These are phyloP conservation scores for Cladosporium velox DNA, from an alignment of 2,329 filamentous ascomycete species.

Conservation along the genomic window DNA sequence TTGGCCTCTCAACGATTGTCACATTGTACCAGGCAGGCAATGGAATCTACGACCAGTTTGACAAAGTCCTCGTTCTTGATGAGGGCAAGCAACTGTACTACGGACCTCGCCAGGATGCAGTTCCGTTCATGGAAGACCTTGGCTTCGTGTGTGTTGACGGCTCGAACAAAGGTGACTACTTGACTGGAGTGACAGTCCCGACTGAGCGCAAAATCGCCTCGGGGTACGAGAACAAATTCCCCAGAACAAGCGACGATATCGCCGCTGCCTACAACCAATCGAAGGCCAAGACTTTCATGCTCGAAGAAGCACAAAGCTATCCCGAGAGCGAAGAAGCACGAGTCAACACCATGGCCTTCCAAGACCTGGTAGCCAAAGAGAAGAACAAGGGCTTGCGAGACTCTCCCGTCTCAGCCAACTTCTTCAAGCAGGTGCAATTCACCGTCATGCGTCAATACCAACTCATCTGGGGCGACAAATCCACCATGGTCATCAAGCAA, in stretches of 20 bases:
- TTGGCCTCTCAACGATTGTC: constrained; percentile 62
- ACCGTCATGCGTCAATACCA: constrained; percentile 64
- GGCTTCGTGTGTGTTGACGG: constrained; percentile 65
- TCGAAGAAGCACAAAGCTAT: constrained; percentile 57
- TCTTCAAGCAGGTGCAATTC: constrained; percentile 57
- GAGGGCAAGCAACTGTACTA: constrained; percentile 68
- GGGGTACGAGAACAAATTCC: constrained; percentile 48
- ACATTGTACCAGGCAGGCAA: constrained; percentile 71
- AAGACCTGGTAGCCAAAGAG: constrained; percentile 53
- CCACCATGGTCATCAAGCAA: constrained; percentile 65
- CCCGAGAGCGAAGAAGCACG: constrained; percentile 53
- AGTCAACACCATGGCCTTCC: constrained; percentile 57
- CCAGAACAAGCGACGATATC: constrained; percentile 48
- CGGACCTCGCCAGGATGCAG: constrained; percentile 59
- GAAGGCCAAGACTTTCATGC: constrained; percentile 53
- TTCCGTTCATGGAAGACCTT: constrained; percentile 64
- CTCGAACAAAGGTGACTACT: constrained; percentile 65
- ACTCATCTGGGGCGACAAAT: constrained; percentile 65
- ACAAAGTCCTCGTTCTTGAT: constrained; percentile 69
- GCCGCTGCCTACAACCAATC: constrained; percentile 56
- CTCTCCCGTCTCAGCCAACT: constrained; percentile 60
- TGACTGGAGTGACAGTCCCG: constrained; percentile 65
- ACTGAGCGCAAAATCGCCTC: constrained; percentile 49
- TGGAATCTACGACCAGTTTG: constrained; percentile 68
- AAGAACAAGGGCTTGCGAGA: constrained; percentile 57